These are phyloP conservation scores for Atractiella rhizophila DNA, from an alignment of 768 basidiomycete genomes.

Conservation along the genomic window DNA sequence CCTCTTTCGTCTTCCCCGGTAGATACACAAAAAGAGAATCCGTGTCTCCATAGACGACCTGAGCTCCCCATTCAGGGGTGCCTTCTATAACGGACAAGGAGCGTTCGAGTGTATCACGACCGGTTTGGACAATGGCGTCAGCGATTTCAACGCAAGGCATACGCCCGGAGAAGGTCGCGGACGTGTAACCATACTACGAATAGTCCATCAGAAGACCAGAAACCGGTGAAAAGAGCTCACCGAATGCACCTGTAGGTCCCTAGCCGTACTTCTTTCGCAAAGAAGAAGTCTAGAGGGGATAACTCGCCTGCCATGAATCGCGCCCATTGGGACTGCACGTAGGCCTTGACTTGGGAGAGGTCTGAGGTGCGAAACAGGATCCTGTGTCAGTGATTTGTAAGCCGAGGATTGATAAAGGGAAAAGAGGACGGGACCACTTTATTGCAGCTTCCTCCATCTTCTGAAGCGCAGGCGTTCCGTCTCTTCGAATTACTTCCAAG, in stretches of 20 bases:
- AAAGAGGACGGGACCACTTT: constrained; percentile 32
- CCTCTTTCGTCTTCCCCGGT: constrained; percentile 69
- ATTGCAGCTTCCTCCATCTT: constrained; percentile 78
- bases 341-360: constrained; percentile 64
- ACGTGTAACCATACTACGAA: constrained; percentile 59
- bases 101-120: constrained; percentile 84
- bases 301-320: constrained; percentile 56
- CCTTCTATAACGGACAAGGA: constrained; percentile 60
- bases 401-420: not conserved
- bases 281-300: constrained; percentile 76
- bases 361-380: constrained; percentile 75
- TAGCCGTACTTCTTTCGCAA: too few species aligned
- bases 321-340: constrained; percentile 59
- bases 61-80: constrained; percentile 61
- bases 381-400: constrained; percentile 25
- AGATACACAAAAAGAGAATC: constrained; percentile 84
- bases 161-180: constrained; percentile 76
- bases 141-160: constrained; percentile 98
- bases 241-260: too few species aligned
- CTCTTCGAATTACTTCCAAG: constrained; percentile 83
- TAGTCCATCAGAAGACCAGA: too few species aligned
- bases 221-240: too few species aligned
- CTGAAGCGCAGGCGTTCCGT: constrained; percentile 66
- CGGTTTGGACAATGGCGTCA: constrained; percentile 89
- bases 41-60: constrained; percentile 90